Base-by-base conservation (phyloP, 805 yeast species). In the Yarrowia sp. region DNA sequence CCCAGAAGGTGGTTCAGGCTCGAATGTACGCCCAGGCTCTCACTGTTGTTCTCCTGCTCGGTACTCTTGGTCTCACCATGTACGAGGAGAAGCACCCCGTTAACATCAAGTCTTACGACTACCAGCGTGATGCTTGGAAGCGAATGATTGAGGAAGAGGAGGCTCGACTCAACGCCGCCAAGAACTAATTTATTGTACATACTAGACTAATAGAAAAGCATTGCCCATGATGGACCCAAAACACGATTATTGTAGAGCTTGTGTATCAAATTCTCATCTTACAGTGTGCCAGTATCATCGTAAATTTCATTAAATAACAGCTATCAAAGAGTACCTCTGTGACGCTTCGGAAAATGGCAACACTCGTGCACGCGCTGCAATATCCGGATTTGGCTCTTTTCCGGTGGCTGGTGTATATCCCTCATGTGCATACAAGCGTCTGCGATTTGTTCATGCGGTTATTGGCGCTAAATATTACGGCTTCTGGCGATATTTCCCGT, bases 1-100 rank as follows among this genome's bases (percentile, higher is more conserved):
- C 95, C 5, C 96, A 90, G 77, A 90, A 89, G 75, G 84, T 89
- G 56, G 95, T 88, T 35, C 92, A 88, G 73, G 96, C 96, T 33
- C 86, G 96, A 83, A 90, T 90, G 89, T 90, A 90, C 73, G 96
- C 96, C 11, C 96, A 90, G 76, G 89, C 88, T 68, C 76, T 89
- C 64, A 88, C 96, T 1, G 92, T 90, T 63, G 82, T 82, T 11
- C 77, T 90, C 67, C 77, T 90, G 68, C 75, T 90, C 64, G 91
- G 86, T 22, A 84, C 95, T 0, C 82, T 90, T 65, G 65, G 65
- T 54, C 56, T 71, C 49, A 46, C 64, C 71, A 85, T 32, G 85
- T 61, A 76, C 87, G 58, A 67, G 32, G 49, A 65, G 68, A 41
- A 30, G 40, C 49, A 58, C 41, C 63, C 63, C 41, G 9, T 58